Conservation (phyloP, 1,284 basidiomycete species). For the Cryptococcus jaspeensis region DNA sequence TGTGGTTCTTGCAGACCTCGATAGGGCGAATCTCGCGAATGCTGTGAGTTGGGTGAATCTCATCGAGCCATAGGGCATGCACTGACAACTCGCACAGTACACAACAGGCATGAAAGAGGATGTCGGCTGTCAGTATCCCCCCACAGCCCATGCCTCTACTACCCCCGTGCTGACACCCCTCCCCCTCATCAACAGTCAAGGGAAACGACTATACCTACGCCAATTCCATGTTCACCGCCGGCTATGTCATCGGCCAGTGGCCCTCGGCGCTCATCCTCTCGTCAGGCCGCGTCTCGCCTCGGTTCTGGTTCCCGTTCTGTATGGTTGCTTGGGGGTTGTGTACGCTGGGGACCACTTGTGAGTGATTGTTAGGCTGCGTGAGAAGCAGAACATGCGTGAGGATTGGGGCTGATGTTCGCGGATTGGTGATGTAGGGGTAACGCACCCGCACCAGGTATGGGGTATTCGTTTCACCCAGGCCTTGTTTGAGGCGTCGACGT, state of each 20-base stretch:
- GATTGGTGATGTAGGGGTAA: constrained; percentile 21
- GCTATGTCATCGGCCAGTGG: constrained; percentile 40
- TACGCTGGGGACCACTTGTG: constrained; percentile 27
- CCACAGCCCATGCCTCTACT: not conserved
- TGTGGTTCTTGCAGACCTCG: constrained; percentile 14
- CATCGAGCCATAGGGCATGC: not conserved
- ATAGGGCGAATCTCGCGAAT: constrained; percentile 35
- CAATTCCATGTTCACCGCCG: constrained; percentile 35
- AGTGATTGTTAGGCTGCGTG: too few species aligned
- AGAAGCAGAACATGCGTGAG: too few species aligned
- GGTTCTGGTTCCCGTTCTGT: constrained; percentile 44
- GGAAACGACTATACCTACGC: constrained; percentile 37
- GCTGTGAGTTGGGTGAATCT: constrained; percentile 12
- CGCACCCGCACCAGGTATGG: constrained; percentile 33
- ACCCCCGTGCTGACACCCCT: not conserved
- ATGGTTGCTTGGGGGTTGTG: constrained; percentile 35
- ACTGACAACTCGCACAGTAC: constrained; percentile 15
- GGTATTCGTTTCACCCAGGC: constrained; percentile 36
- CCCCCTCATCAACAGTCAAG: constrained; percentile 12
- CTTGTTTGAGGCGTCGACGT: constrained; percentile 40
- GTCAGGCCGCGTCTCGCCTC: constrained; percentile 34
- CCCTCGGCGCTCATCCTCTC: constrained; percentile 38
- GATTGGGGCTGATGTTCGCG: too few species aligned
- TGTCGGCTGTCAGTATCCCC: constrained; percentile 21
- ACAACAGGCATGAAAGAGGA: constrained; percentile 39